Evolutionary conservation across 2,329 filamentous ascomycete genomes (phyloP).

Genomic region (Diaporthe aspalathi): DNA sequence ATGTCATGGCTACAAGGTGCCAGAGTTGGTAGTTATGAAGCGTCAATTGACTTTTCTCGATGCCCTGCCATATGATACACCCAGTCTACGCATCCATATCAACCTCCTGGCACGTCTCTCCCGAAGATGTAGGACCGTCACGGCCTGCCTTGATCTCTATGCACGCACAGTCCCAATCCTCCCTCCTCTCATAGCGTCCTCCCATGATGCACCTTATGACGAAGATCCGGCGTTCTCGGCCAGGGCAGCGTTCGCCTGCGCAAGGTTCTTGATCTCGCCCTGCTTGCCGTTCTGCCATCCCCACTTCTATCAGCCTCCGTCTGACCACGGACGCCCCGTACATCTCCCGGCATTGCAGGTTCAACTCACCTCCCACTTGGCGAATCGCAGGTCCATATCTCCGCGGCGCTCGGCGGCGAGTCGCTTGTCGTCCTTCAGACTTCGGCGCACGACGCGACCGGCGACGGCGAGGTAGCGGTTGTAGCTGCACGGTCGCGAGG

Average conservation of each 20-base stretch:
- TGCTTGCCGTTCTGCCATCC: slow-evolving; percentile 89
- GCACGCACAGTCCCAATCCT: background rate
- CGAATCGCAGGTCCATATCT: slow-evolving; percentile 87
- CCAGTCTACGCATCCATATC: background rate
- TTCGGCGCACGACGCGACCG: slow-evolving; percentile 93
- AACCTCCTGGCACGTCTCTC: background rate
- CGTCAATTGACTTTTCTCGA: slow-evolving; percentile 26
- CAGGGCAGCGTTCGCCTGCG: slow-evolving; percentile 61
- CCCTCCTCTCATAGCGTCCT: background rate
- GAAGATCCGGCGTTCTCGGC: slow-evolving; percentile 47
- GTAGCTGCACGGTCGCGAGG: slow-evolving; percentile 73
- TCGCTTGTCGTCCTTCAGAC: slow-evolving; percentile 95
- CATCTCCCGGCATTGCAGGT: background rate
- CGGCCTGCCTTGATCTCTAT: background rate
- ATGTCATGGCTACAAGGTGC: background rate
- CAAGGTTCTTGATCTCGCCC: slow-evolving; percentile 83
- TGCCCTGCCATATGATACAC: slow-evolving; percentile 13
- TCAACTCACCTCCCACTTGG: slow-evolving; percentile 92
- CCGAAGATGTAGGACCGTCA: background rate
- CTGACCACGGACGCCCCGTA: background rate
- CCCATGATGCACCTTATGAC: slow-evolving; percentile 36
- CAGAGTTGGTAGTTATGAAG: background rate
- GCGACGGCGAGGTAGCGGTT: slow-evolving; percentile 99
- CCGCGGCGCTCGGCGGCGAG: slow-evolving; percentile 88
- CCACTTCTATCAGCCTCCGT: slow-evolving; percentile 41